Evolutionary conservation across 2,329 filamentous ascomycete genomes (phyloP), one percentile per base, ranked within the genome.

Genomic region (Colletotrichum godetiae): DNA sequence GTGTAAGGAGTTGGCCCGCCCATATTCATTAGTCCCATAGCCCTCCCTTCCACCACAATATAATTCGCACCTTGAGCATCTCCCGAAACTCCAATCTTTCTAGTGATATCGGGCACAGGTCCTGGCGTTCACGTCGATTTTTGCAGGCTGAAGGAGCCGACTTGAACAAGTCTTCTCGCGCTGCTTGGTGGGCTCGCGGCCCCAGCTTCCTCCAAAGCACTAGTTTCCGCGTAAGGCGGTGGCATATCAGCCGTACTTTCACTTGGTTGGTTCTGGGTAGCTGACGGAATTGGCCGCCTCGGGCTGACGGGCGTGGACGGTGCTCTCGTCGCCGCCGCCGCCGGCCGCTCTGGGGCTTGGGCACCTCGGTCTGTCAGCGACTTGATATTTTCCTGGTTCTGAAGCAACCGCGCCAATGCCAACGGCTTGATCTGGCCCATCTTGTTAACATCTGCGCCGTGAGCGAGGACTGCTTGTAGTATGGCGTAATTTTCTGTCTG

Each of bases 361-460:
- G 74, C 74, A 3, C 74, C 74, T 27, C 62, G 64, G 11, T 63
- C 72, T 5, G 59, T 65, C 33, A 75, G 27, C 61, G 68, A 42
- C 61, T 72, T 59, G 8, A 60, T 53, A 22, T 73, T 27, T 22
- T 75, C 74, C 33, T 15, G 53, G 15, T 73, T 73, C 12, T 58
- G 60, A 2, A 74, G 33, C 8, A 70, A 27, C 11, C 46, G 42
- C 0, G 72, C 74, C 42, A 75, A 24, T 2, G 68, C 66, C 27
- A 74, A 37, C 13, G 74, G 74, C 19, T 57, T 69, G 12, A 75
- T 63, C 3, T 57, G 33, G 0, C 63, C 74, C 35, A 62, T 68
- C 49, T 60, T 68, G 56, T 78, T 77, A 8, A 75, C 69, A 13
- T 78, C 70, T 8, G 76, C 76, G 8, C 74, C 70, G 22, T 42